Percentiles rank a stretch among this genome's conserved stretches.
Conservation (phyloP, 352 stramenopile genomes). For the Globisporangium middletonii region DNA sequence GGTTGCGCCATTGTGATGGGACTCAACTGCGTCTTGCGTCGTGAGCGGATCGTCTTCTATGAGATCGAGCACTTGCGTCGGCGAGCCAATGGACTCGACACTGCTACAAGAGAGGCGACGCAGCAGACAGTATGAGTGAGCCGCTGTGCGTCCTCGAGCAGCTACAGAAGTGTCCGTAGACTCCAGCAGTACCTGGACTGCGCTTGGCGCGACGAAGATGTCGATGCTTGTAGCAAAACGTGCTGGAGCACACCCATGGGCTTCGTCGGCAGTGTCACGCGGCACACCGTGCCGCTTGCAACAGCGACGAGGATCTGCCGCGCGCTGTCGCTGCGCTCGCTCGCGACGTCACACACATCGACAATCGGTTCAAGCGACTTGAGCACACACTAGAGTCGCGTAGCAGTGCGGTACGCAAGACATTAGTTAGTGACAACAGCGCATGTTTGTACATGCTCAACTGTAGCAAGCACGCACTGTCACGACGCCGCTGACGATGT, state of each 20-base stretch:
- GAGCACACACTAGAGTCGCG: conserved; percentile 30
- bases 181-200: too few relatives aligned
- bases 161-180: background rate
- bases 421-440: background rate
- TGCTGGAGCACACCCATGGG: conserved; percentile 6
- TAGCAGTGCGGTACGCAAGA: background rate
- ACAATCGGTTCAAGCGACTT: conserved; percentile 31
- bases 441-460: background rate
- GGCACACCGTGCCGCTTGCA: conserved; percentile 40
- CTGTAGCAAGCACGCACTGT: conserved; percentile 20
- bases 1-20: too few relatives aligned
- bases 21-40: background rate
- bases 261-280: conserved; percentile 27
- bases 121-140: background rate
- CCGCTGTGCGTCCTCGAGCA: background rate
- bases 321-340: background rate
- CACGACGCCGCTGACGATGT: conserved; percentile 32
- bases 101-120: background rate
- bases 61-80: conserved; percentile 5
- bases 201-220: too few relatives aligned
- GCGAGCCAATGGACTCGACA: conserved; percentile 3
- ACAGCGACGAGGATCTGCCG: conserved; percentile 26
- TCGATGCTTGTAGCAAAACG: conserved; percentile 6
- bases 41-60: background rate
- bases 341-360: conserved; percentile 18